A percentile compares a stretch with the other conserved stretches of the same genome.
Evolutionary conservation across 371 early-diverging fungal genomes (phyloP).

Genomic region (Phascolomyces articulosus): DNA sequence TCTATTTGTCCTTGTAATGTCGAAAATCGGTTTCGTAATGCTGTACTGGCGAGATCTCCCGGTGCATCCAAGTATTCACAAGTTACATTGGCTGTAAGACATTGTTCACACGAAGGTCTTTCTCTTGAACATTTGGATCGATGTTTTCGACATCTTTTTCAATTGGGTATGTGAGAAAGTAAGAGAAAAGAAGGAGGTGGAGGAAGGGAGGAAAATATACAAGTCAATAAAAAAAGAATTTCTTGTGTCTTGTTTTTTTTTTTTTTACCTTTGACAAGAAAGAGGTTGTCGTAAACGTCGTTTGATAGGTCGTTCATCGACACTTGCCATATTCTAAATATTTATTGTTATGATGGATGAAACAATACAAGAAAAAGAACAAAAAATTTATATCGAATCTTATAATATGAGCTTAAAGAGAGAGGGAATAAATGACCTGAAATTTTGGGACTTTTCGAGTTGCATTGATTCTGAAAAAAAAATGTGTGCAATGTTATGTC

Average conservation of each 20-base stretch:
- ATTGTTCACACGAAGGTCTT: constrained; percentile 46
- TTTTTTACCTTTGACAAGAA: constrained; percentile 47
- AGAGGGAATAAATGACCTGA: too few relatives aligned
- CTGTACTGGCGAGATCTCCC: constrained; percentile 52
- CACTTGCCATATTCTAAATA: neutral
- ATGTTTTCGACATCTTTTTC: constrained; percentile 46
- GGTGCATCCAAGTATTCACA: constrained; percentile 48
- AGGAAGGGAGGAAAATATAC: neutral
- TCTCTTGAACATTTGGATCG: constrained; percentile 50
- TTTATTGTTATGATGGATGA: neutral
- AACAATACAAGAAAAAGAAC: neutral
- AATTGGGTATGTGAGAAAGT: too few relatives aligned
- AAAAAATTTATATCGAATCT: too few relatives aligned
- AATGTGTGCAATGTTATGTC: too few relatives aligned
- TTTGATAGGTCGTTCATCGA: constrained; percentile 23
- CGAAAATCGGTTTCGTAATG: constrained; percentile 45
- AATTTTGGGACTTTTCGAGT: too few relatives aligned
- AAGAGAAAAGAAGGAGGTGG: too few relatives aligned
- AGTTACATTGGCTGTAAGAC: constrained; percentile 28
- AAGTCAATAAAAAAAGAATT: neutral
- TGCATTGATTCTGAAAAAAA: too few relatives aligned
- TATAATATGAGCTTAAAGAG: too few relatives aligned
- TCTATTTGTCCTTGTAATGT: constrained; percentile 50
- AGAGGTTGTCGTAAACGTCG: constrained; percentile 47
- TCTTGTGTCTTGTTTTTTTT: neutral